Percentiles rank a stretch among this genome's conserved stretches.
Conservation (phyloP, 78 protist genomes). For the Ministeria vibrans region DNA sequence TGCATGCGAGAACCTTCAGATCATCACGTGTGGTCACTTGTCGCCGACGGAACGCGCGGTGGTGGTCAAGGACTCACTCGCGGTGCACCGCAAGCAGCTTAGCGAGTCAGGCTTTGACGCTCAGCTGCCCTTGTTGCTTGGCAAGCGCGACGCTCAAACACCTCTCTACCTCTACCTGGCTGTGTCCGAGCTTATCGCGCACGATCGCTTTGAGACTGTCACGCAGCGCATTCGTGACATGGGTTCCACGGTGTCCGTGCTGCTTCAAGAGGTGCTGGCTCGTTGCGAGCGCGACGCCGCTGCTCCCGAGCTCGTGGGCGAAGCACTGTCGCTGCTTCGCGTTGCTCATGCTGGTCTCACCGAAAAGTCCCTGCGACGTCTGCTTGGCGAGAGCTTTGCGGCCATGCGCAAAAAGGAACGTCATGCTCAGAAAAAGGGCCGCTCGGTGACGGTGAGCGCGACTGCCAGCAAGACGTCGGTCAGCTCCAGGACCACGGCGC, state of each 20-base stretch:
- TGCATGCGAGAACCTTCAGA: background rate
- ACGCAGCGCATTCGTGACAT: background rate
- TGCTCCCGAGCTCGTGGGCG: slow-evolving; percentile 11
- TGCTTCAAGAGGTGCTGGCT: background rate
- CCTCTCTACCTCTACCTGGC: slow-evolving; percentile 17
- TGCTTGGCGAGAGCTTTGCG: too few species aligned
- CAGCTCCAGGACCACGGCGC: too few species aligned
- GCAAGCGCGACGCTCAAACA: slow-evolving; percentile 10
- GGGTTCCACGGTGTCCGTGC: background rate
- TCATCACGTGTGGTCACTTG: background rate
- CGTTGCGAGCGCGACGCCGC: slow-evolving; percentile 11
- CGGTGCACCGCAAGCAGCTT: slow-evolving; percentile 51
- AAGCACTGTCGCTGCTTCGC: slow-evolving; percentile 30
- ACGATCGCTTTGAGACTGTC: background rate
- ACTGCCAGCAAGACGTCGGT: too few species aligned
- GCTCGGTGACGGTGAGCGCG: too few species aligned
- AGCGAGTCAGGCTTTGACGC: slow-evolving; percentile 44
- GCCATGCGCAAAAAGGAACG: too few species aligned
- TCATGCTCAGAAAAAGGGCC: too few species aligned
- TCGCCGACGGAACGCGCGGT: background rate
- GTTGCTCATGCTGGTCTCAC: slow-evolving; percentile 37
- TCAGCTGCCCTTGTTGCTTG: slow-evolving; percentile 19
- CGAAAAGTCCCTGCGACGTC: slow-evolving; percentile 11
- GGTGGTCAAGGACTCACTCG: slow-evolving; percentile 26
- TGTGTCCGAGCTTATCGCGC: background rate